Conservation (phyloP, 306 rosid genomes). For the Spatholobus suberectus region DNA sequence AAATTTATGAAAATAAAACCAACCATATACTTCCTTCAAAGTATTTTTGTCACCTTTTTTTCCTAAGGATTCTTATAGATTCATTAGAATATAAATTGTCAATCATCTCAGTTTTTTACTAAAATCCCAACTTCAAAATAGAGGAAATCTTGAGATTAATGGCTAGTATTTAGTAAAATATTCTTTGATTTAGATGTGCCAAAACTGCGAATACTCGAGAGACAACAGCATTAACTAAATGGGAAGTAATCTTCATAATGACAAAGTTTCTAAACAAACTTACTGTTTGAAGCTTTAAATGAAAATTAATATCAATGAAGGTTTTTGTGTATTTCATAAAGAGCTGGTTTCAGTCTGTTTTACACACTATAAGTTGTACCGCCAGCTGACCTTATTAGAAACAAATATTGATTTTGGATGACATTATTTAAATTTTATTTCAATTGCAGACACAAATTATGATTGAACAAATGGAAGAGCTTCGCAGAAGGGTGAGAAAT, state of each 20-base stretch:
- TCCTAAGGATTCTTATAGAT: not conserved
- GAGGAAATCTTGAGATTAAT: not conserved
- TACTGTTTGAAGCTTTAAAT: not conserved
- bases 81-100: not conserved
- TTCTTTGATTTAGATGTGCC: not conserved
- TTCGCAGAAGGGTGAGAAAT: conserved; percentile 68
- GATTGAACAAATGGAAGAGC: conserved; percentile 84
- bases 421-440: not conserved
- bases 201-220: not conserved
- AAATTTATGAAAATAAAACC: conserved; percentile 1
- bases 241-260: not conserved
- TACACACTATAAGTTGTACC: not conserved
- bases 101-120: not conserved
- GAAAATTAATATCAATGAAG: not conserved
- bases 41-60: not conserved
- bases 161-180: not conserved
- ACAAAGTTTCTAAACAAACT: not conserved
- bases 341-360: not conserved
- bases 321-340: not conserved
- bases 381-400: not conserved
- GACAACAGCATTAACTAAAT: not conserved
- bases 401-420: not conserved
- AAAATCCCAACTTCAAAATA: not conserved
- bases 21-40: not conserved
- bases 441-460: conserved; percentile 75